Percentiles rank a stretch among this genome's conserved stretches.
Conservation (phyloP, 2,329 filamentous ascomycete genomes). For the Cylindrodendrum hubeiense region DNA sequence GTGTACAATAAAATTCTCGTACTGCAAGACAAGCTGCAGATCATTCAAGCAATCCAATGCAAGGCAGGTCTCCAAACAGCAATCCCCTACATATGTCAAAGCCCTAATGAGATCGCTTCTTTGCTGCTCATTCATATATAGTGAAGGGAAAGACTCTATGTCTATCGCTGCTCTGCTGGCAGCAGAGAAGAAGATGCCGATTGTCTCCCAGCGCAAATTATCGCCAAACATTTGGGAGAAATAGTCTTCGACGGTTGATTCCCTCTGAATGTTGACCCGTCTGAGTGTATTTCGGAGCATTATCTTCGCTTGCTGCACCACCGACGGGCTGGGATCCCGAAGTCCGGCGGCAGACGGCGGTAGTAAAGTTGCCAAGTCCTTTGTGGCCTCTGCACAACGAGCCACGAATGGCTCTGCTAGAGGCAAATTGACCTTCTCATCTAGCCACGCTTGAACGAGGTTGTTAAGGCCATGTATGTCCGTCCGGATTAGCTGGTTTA, state of each 20-base stretch:
- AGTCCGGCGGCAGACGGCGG: neutral
- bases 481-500: constrained; percentile 4
- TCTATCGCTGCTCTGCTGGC: constrained; percentile 12
- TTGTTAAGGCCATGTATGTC: neutral
- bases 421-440: constrained; percentile 14
- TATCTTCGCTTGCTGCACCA: constrained; percentile 4
- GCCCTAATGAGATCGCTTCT: constrained; percentile 8
- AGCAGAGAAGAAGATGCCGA: constrained; percentile 21
- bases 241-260: neutral
- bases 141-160: constrained; percentile 1
- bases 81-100: constrained; percentile 17
- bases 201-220: constrained; percentile 17
- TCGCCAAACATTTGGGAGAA: constrained; percentile 15
- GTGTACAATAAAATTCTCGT: constrained; percentile 58
- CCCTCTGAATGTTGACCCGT: neutral
- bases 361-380: neutral
- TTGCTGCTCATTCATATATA: constrained; percentile 9
- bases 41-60: constrained; percentile 53
- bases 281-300: constrained; percentile 9
- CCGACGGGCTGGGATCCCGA: neutral
- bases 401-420: constrained; percentile 20
- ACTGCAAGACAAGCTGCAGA: constrained; percentile 57
- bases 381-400: constrained; percentile 7
- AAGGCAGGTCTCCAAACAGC: constrained; percentile 23
- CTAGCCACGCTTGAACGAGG: constrained; percentile 6